Base-by-base conservation (phyloP, 768 basidiomycete genomes). In the Goffeauzyma gilvescens region DNA sequence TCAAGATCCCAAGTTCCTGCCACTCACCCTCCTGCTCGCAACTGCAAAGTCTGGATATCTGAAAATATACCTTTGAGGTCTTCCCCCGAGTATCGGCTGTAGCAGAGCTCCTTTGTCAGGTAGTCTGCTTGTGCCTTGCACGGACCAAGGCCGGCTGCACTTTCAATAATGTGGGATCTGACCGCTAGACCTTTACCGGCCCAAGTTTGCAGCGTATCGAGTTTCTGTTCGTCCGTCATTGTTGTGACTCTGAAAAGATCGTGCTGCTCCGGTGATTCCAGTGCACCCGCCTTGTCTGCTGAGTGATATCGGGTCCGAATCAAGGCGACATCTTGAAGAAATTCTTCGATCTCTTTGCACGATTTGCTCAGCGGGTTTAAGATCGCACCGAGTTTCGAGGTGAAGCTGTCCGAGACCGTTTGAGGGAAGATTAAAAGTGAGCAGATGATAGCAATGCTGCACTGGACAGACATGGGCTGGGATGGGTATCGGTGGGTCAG, bases 381-480 rank as follows among this genome's bases (percentile, higher is more conserved):
- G 12, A 60, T 46, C 12, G 48, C 52, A n/a, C 46, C 32, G 23
- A 60, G 48, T 23, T 55, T 54, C 3, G 46, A 32, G 22, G 53
- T 51, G 41, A 60, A 60, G 4, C 48, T 45, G 25, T 53, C 52
- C 1, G 46, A 49, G 12, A 59, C 56, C 15, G 57, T 59, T 53
- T 58, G 50, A 4, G 60, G 60, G 37, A 63, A 63, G 24, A 63
- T 44, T 30, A 55, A 38, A 13, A 59, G 18, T 9, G 51, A 49
- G 14, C 52, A 50, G n/a, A 60, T 23, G 15, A 50, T 42, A 9
- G 52, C 51, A 14, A 62, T 42, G 4, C 49, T 59, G 0, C 49
- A 50, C 45, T 60, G 57, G n/a, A 60, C 44, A 2, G 57, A 50
- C 57, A 63, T 60, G 1, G 60, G 60, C 26, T 56, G 31, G 5